Conservation (phyloP, 257 asterid species). For the Solanum medicagineum region DNA sequence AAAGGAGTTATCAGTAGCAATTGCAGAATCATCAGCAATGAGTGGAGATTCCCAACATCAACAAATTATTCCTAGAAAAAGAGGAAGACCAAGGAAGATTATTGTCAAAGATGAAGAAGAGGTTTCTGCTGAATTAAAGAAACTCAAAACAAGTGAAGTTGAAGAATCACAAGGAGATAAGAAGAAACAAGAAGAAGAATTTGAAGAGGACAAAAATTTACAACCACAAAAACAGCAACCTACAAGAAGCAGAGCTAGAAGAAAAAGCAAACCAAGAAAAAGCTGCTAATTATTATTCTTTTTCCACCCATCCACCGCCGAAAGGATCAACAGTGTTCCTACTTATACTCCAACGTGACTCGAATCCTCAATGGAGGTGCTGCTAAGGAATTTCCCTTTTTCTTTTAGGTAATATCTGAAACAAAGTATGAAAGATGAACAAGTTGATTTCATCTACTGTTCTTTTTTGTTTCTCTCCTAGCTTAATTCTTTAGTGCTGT, state of each 20-base stretch:
- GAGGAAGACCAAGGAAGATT: slow-evolving; percentile 61
- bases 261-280: slow-evolving; percentile 67
- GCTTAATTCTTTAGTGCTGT: not conserved
- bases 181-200: not conserved
- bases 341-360: not conserved
- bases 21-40: slow-evolving; percentile 44
- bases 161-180: slow-evolving; percentile 9
- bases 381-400: not conserved
- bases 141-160: slow-evolving; percentile 6
- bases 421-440: not conserved
- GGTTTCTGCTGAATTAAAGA: slow-evolving; percentile 18
- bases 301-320: too few species aligned
- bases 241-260: slow-evolving; percentile 45
- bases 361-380: not conserved
- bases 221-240: slow-evolving; percentile 7
- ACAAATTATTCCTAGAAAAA: slow-evolving; percentile 33
- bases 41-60: slow-evolving; percentile 15
- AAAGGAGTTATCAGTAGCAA: slow-evolving; percentile 35
- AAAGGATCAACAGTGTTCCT: not conserved
- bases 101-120: slow-evolving; percentile 14
- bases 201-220: slow-evolving; percentile 3
- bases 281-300: slow-evolving; percentile 16
- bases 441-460: not conserved
- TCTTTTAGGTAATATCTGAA: not conserved
- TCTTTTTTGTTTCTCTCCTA: not conserved